Evolutionary conservation across 495 filamentous ascomycete genomes (phyloP), one percentile per base, ranked within the genome.

Genomic region (Penicillium ochrochloron): DNA sequence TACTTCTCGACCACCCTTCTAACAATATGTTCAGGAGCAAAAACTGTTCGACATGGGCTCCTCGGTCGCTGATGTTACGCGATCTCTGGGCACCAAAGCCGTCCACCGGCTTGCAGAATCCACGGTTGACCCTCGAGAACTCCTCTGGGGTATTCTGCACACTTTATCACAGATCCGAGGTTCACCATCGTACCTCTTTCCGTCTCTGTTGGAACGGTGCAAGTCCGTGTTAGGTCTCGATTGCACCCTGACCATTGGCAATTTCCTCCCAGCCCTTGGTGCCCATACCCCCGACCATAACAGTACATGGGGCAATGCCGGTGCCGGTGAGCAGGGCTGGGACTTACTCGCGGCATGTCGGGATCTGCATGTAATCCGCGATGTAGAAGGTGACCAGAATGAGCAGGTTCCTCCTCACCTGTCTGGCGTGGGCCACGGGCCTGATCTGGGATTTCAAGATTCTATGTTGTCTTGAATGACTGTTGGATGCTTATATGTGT

Each of bases 101-200:
- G 60, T 76, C 12, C 64, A 71, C 44, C 68, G 69, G 21, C 70
- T 79, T 17, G 64, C 74, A 11, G 73, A 78, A 29, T 74, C 75
- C 2, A 68, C 70, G 7, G 62, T 75, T 57, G 74, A 79, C 39
- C 75, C 78, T 27, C 75, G 73, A 25, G 74, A 81, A 39, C 68
- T 81, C 5, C 73, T 81, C 17, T 80, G 77, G 78, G 77, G 77
- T 15, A 79, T 81, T 25, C 69, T 81, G 15, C 72, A 75, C 48
- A 80, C 76, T 1, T 66, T 81, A 0, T 76, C 76, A 14, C 77
- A 76, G 29, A 81, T 80, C 46, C 77, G 78, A 10, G 78, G 78
- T 46, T 81, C 78, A n/a, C 73, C 76, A 21, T 81, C 78, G 0
- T 78, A 81, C 59, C 71, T 80, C n/a, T 78, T 80, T 39, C 77